phyloP scores from a whole-genome alignment of 2,329 filamentous ascomycete species.

The Didymella exigua region DNA sequence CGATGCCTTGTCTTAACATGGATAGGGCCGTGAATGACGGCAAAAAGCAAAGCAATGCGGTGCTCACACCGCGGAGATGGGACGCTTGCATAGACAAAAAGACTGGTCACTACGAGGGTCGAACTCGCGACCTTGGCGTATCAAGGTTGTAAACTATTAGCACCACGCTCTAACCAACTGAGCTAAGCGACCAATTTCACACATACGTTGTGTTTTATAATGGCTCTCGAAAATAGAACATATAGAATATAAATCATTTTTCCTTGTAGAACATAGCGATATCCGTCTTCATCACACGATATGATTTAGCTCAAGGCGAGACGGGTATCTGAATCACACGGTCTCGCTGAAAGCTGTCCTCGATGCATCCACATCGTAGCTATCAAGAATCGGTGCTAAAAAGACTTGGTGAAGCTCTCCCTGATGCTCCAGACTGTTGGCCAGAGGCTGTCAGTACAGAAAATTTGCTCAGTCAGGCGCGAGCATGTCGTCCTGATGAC shows the following conservation, averaged over 20 bases:
- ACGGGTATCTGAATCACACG: too few relatives aligned
- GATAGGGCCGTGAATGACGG: neutral
- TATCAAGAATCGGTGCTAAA: too few relatives aligned
- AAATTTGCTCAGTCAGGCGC: slow-evolving; percentile 13
- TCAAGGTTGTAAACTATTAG: slow-evolving; percentile 17
- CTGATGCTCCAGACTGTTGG: too few relatives aligned
- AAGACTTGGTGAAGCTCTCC: too few relatives aligned
- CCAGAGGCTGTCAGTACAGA: too few relatives aligned
- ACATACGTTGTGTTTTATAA: neutral
- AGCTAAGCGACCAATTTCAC: slow-evolving; percentile 23
- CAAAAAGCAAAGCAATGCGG: neutral
- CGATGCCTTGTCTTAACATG: neutral
- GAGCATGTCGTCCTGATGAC: slow-evolving; percentile 4
- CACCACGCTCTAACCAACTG: slow-evolving; percentile 24
- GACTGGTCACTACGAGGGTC: slow-evolving; percentile 20
- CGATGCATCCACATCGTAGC: too few relatives aligned
- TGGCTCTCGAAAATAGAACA: too few relatives aligned
- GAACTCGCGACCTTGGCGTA: slow-evolving; percentile 23
- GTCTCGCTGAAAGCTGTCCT: too few relatives aligned
- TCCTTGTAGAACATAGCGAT: too few relatives aligned
- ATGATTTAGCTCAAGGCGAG: too few relatives aligned
- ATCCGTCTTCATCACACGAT: too few relatives aligned
- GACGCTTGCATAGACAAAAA: neutral
- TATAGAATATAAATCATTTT: too few relatives aligned
- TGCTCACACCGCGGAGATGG: neutral